A percentile compares a stretch with the other conserved stretches of the same genome.
Evolutionary conservation across 306 rosid genomes (phyloP).

Genomic region (Amphicarpaea edgeworthii): DNA sequence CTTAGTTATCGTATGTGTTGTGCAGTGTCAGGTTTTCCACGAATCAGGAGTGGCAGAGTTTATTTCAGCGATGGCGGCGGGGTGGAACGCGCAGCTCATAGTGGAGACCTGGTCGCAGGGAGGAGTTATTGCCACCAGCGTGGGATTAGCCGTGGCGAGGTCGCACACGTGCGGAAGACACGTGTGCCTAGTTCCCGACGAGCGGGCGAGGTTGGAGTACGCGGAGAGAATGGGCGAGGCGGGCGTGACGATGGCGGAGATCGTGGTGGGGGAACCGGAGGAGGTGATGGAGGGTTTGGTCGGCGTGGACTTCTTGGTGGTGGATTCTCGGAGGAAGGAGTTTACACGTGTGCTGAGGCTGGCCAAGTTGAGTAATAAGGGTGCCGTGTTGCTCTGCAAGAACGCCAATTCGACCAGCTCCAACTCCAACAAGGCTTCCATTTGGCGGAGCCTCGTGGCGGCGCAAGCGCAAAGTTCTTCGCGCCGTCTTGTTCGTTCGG

Average conservation of each 20-base stretch:
- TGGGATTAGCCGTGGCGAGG: conserved; percentile 75
- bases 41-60: conserved; percentile 93
- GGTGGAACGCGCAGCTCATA: conserved; percentile 84
- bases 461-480: conserved; percentile 62
- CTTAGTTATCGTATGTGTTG: too few species aligned
- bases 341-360: conserved; percentile 61
- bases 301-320: conserved; percentile 84
- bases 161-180: conserved; percentile 79
- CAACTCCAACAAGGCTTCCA: conserved; percentile 57
- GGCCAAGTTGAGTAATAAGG: conserved; percentile 73
- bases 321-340: conserved; percentile 68
- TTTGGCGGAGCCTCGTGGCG: conserved; percentile 67
- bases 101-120: conserved; percentile 95
- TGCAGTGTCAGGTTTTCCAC: conserved; percentile 62
- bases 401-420: conserved; percentile 66
- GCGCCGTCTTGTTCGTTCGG: conserved; percentile 71
- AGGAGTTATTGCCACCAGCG: conserved; percentile 73
- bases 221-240: conserved; percentile 55
- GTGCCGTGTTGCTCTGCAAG: conserved; percentile 85
- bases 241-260: conserved; percentile 59
- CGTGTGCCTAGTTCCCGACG: conserved; percentile 86
- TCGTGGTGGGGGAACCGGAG: conserved; percentile 82
- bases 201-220: conserved; percentile 69
- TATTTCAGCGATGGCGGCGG: conserved; percentile 92
- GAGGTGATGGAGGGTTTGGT: conserved; percentile 61